Base-by-base conservation (phyloP, 129 eudicot species). In the Oenanthe sinensis region DNA sequence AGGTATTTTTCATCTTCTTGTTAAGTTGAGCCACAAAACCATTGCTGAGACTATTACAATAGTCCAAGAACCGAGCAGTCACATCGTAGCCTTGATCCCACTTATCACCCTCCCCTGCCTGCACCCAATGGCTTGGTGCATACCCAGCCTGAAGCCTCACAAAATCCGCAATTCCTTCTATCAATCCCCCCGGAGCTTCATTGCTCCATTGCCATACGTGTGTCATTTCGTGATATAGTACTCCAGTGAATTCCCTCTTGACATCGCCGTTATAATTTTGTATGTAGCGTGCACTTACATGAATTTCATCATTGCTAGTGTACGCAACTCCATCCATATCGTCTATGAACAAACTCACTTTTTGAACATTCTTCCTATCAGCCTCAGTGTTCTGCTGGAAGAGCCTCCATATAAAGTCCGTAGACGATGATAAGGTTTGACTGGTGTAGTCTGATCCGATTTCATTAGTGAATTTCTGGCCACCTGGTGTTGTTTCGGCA, bases 181-280 rank as follows among this genome's bases (percentile, higher is more conserved):
- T 84, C 83, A 94, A 78, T 12, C 93, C 93, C 16, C 84, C 87
- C 0, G 87, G 89, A 5, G 91, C 90, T 13, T 15, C 71, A 0
- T 86, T 87, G 15, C 85, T 81, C 93, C 96, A 91, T 78, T 89
- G 98, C 91, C 94, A 93, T 12, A 91, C 69, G 12, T 93, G 97
- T 0, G 87, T 60, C 90, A 85, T 86, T 54, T 93, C 96, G 37
- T 89, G 97, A 81, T 91, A 86, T 4, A 93, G 36, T 3, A 93
- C 86, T 0, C 93, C 89, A 4, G 90, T 85, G 72, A 89, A 45
- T 83, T 87, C 97, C 86, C 24, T 78, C 70, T 62, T 89, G 3
- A 88, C 83, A 55, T 89, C 79, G 0, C 91, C 96, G 0, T 82
- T 36, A 74, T 83, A 87, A 4, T 85, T 81, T 3, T 75, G 44